Conservation (phyloP, 2,329 filamentous ascomycete species). For the Cephalotrichum gorgonifer region DNA sequence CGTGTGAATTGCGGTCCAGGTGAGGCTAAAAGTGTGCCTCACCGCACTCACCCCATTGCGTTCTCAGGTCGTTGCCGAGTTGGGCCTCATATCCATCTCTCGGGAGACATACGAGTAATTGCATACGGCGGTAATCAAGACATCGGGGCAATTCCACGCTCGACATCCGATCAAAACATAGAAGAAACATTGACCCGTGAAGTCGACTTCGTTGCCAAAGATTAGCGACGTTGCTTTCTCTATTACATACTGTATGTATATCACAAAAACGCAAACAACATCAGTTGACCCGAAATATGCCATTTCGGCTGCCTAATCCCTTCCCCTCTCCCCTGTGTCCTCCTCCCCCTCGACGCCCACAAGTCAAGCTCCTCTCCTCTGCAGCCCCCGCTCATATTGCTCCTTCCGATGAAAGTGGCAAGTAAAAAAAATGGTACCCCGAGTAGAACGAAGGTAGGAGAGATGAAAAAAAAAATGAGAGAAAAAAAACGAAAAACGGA, state of each 20-base stretch:
- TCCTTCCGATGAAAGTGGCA: not conserved
- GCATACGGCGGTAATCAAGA: too few relatives aligned
- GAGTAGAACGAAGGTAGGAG: not conserved
- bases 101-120: too few relatives aligned
- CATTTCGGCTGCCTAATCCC: not conserved
- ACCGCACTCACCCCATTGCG: too few relatives aligned
- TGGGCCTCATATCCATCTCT: too few relatives aligned
- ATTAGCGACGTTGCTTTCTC: not conserved
- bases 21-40: too few relatives aligned
- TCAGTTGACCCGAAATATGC: not conserved
- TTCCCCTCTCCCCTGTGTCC: not conserved
- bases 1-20: too few relatives aligned
- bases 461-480: not conserved
- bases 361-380: too few relatives aligned
- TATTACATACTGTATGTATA: slow-evolving; percentile 6
- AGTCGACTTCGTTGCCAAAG: not conserved
- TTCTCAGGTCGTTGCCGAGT: too few relatives aligned
- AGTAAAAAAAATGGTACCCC: too few relatives aligned
- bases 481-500: not conserved
- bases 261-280: not conserved
- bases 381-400: not conserved
- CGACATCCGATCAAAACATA: too few relatives aligned
- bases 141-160: too few relatives aligned
- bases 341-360: too few relatives aligned
- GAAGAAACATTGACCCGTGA: not conserved